Evolutionary conservation across 2,329 filamentous ascomycete genomes (phyloP).

Genomic region (Stenocarpella maydis): DNA sequence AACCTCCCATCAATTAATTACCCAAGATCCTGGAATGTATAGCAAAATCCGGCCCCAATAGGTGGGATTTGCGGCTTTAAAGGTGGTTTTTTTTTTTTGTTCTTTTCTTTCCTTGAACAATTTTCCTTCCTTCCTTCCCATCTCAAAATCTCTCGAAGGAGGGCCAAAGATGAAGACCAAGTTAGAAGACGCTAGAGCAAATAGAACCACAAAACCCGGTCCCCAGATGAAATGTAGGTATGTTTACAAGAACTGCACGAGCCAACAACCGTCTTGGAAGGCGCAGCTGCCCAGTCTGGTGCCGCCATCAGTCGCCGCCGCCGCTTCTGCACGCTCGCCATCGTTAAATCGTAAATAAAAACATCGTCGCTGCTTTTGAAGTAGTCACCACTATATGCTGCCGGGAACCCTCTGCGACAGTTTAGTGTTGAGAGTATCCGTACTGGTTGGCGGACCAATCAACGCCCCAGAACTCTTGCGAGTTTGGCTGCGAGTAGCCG

Average conservation of each 20-base stretch:
- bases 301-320: background rate
- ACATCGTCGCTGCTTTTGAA: slow-evolving; percentile 1
- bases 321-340: background rate
- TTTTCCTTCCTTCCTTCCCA: background rate
- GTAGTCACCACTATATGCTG: background rate
- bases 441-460: slow-evolving; percentile 51
- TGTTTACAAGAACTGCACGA: slow-evolving; percentile 28
- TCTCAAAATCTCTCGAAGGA: background rate
- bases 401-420: background rate
- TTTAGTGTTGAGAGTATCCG: slow-evolving; percentile 42
- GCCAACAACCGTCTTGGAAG: slow-evolving; percentile 18
- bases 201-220: slow-evolving; percentile 8
- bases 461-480: slow-evolving; percentile 59
- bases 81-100: background rate
- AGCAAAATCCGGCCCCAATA: background rate
- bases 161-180: background rate
- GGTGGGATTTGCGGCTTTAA: background rate
- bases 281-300: slow-evolving; percentile 26
- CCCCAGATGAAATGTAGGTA: slow-evolving; percentile 15
- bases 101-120: background rate
- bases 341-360: slow-evolving; percentile 34
- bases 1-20: slow-evolving; percentile 26
- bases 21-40: slow-evolving; percentile 20
- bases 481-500: slow-evolving; percentile 61
- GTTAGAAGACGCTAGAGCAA: slow-evolving; percentile 29